Evolutionary conservation across 176 grass and related monocot species (phyloP), one percentile per base, ranked within the genome.

Genomic region (Puya raimondii): DNA sequence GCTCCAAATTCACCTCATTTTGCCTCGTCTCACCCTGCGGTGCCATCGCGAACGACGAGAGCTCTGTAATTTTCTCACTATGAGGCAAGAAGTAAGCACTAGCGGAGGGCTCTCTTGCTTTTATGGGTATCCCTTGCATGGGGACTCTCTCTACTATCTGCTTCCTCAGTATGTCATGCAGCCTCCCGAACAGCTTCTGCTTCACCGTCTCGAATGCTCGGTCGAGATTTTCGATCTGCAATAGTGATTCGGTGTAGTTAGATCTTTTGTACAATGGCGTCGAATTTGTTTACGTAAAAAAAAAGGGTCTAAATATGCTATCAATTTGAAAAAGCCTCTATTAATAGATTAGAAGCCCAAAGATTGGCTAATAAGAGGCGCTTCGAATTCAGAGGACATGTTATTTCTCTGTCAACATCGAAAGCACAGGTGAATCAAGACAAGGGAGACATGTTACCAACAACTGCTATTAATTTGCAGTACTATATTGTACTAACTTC

Each of bases 201-300:
- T 76, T 91, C 72, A 91, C 85, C 4, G 71, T 77, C 53, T 85
- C 72, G 80, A 88, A 91, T 77, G 88, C 85, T 27, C 33, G 70
- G 9, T 72, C 72, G 4, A 88, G 12, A 50, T 88, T 91, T 12
- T 88, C 76, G 0, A 91, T 81, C 88, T 91, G 81, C 15, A 9
- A 3, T 53, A 48, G 57, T 20, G 12, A 49, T n/a, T 23, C 67
- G 2, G 25, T 26, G 25, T 26, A 2, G 53, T 0, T 47, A 27
- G 47, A 57, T 42, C 50, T 68, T n/a, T 10, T 74, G 33, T 58
- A 48, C 33, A 49, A 74, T 15, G 48, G 12, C 12, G 50, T 74
- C 6, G 49, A n/a, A 42, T 42, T 42, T 42, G 33, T 42, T 42
- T 7, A 42, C 6, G 33, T 42, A 42, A 7, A 42, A 42, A 5